Evolutionary conservation across 768 basidiomycete species (phyloP).

Genomic region (Russula sp.): DNA sequence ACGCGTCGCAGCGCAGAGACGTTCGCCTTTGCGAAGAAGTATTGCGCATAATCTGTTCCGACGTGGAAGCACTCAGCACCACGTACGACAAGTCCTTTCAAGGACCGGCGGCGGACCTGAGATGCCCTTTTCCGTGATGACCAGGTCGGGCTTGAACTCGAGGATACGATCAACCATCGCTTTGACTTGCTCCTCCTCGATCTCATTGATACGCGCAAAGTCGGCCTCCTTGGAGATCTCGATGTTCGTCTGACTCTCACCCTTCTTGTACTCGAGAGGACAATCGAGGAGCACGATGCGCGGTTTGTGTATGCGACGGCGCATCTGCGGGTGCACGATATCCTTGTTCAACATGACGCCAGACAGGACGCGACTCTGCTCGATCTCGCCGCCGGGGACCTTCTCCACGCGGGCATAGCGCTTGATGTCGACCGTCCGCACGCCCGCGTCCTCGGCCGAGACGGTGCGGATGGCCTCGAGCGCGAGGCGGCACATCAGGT

Average conservation of each 20-base stretch:
- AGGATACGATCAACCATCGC: slow-evolving; percentile 73
- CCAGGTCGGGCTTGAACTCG: slow-evolving; percentile 90
- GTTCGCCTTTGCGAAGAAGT: slow-evolving; percentile 78
- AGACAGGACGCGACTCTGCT: slow-evolving; percentile 76
- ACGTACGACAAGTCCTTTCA: background rate
- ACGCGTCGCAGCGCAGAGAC: slow-evolving; percentile 95
- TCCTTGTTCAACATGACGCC: slow-evolving; percentile 99
- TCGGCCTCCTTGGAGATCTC: slow-evolving; percentile 92
- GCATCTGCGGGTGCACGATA: slow-evolving; percentile 96
- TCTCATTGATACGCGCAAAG: slow-evolving; percentile 85
- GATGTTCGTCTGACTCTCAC: slow-evolving; percentile 97
- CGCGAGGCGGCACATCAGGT: slow-evolving; percentile 95
- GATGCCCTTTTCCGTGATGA: slow-evolving; percentile 97
- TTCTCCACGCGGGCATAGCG: slow-evolving; percentile 97
- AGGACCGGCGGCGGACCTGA: slow-evolving; percentile 54
- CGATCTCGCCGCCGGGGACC: slow-evolving; percentile 95
- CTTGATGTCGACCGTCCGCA: slow-evolving; percentile 95
- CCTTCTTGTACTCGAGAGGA: slow-evolving; percentile 98
- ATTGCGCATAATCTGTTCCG: slow-evolving; percentile 78
- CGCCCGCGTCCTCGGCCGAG: slow-evolving; percentile 61
- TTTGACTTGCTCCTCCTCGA: slow-evolving; percentile 97
- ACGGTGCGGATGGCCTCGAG: slow-evolving; percentile 89
- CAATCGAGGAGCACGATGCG: slow-evolving; percentile 88
- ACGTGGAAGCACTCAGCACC: background rate
- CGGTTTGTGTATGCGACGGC: slow-evolving; percentile 83